These are phyloP conservation scores for Oryza glaberrima DNA, from an alignment of 176 grass and related monocot genomes.

Conservation along the genomic window DNA sequence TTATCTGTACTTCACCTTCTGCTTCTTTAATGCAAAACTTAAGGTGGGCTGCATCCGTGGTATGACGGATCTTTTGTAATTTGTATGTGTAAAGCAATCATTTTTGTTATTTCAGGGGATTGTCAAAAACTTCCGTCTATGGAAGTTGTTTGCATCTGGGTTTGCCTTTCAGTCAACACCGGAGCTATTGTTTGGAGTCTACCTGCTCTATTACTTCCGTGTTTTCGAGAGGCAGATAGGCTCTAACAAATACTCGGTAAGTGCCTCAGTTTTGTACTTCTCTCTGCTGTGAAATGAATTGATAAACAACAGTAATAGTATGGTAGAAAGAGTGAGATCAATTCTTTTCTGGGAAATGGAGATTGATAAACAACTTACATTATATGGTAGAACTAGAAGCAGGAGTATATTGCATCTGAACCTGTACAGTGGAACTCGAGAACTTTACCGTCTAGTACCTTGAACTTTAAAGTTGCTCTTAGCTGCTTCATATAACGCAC, in stretches of 20 bases:
- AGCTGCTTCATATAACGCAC: constrained; percentile 12
- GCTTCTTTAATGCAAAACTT: constrained; percentile 21
- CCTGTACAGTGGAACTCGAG: constrained; percentile 11
- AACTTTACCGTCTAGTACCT: not conserved
- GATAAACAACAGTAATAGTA: constrained; percentile 3
- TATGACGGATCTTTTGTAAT: not conserved
- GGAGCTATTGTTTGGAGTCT: constrained; percentile 85
- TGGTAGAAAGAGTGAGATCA: not conserved
- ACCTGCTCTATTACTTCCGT: constrained; percentile 97
- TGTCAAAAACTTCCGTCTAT: constrained; percentile 64
- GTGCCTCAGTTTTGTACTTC: constrained; percentile 12
- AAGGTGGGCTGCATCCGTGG: not conserved
- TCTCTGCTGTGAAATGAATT: constrained; percentile 1
- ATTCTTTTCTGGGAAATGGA: not conserved
- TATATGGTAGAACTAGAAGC: constrained; percentile 8
- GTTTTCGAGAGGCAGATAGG: constrained; percentile 99
- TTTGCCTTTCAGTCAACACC: constrained; percentile 89
- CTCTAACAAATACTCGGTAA: constrained; percentile 94
- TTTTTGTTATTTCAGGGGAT: constrained; percentile 65
- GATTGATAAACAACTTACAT: constrained; percentile 14
- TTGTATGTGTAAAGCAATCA: not conserved
- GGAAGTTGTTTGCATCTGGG: constrained; percentile 74
- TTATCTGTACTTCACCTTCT: constrained; percentile 8
- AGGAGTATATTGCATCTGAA: constrained; percentile 13
- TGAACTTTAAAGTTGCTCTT: constrained; percentile 14